A percentile compares a stretch with the other conserved stretches of the same genome.
Evolutionary conservation across 2,329 filamentous ascomycete genomes (phyloP).

Genomic region (Emmonsia crescens): DNA sequence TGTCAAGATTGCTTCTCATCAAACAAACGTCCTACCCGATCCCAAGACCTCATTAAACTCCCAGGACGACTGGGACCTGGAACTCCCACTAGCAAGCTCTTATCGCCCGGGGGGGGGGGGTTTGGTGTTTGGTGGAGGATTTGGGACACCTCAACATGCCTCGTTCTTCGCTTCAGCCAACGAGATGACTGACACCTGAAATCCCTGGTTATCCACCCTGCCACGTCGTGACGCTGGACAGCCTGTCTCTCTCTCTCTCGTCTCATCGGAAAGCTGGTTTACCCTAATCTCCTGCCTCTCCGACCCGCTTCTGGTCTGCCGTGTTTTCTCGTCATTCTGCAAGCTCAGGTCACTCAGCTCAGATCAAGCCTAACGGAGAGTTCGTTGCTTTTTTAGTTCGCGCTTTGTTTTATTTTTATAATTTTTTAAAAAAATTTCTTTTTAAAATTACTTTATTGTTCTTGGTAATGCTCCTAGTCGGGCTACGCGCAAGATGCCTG

Average conservation of each 20-base stretch:
- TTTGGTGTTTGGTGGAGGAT: neutral
- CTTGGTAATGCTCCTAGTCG: slow-evolving; percentile 23
- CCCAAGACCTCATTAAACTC: neutral
- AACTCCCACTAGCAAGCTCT: neutral
- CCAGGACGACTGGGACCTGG: neutral
- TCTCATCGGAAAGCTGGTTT: neutral
- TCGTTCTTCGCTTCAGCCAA: slow-evolving; percentile 9
- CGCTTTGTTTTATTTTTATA: neutral
- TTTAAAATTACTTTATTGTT: slow-evolving; percentile 1
- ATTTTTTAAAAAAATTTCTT: neutral
- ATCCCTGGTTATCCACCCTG: slow-evolving; percentile 2
- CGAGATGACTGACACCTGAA: slow-evolving; percentile 2
- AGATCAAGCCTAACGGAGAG: neutral
- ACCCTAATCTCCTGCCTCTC: neutral
- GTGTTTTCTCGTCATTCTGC: neutral
- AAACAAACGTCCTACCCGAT: neutral
- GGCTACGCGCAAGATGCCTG: slow-evolving; percentile 28
- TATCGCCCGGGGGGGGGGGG: neutral
- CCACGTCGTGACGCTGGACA: slow-evolving; percentile 2
- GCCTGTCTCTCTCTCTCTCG: neutral
- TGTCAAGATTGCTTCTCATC: neutral
- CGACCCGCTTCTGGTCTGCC: slow-evolving; percentile 1
- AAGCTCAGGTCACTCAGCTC: neutral
- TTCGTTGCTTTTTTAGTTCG: neutral
- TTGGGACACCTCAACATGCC: slow-evolving; percentile 17